Base-by-base conservation (phyloP, 2,329 filamentous ascomycete genomes). In the Colletotrichum incanum region DNA sequence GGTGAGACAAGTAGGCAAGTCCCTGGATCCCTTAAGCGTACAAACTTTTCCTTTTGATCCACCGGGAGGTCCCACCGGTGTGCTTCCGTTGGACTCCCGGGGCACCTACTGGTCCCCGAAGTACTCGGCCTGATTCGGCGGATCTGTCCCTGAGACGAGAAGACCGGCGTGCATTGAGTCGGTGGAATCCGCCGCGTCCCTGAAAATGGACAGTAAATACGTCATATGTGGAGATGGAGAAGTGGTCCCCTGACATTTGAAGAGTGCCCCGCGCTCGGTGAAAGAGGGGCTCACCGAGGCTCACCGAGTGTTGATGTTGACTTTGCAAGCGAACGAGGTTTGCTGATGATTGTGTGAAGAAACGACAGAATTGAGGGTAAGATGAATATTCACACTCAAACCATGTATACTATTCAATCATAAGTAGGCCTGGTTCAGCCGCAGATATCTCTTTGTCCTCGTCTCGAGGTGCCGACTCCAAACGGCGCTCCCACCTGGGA, bases 161-260 rank as follows among this genome's bases (percentile, higher is more conserved):
- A 62, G 54, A 43, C n/a, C 12, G 47, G 41, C 45, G 49, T 8
- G 65, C 55, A 49, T 67, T 37, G 50, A 56, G 43, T 34, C 45
- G 58, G 58, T 72, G 52, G 58, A 39, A 45, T 62, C 14, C 11
- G 3, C 31, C 12, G 11, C 59, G 65, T 59, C 50, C 69, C 45
- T 68, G 58, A 5, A 71, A 62, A 67, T 45, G 3, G 8, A 18
- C 50, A 18, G n/a, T 37, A n/a, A 1, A 37, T 67, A 72, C 69
- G 69, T 72, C 69, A 72, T 64, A 45, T 31, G 65, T 72, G 69
- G 65, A 20, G 52, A 23, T 45, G 58, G 52, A 72, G 50, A 67
- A 71, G 65, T 68, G 65, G 65, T 72, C 45, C 45, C 59, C 50
- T 45, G 20, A 11, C 26, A 63, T 28, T 41, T 20, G 34, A 23